Base-by-base conservation (phyloP, 768 basidiomycete species). In the Tricholoma hemisulphureum region DNA sequence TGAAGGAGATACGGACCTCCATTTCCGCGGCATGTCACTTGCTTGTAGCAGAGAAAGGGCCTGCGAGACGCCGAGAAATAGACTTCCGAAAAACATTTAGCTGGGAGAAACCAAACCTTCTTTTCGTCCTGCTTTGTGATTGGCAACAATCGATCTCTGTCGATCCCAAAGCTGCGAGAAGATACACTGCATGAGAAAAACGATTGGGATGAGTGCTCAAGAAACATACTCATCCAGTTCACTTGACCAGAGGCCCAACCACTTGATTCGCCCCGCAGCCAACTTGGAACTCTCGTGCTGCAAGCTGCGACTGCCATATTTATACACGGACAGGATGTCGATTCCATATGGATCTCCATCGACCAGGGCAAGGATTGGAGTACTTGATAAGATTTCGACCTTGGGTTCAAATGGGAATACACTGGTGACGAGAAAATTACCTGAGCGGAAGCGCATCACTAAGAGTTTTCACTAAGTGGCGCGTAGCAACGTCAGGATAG, bases 271-370 rank as follows among this genome's bases (percentile, higher is more conserved):
- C 29, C 76, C 71, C 1, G 92, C 85, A 0, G 85, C 86, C 32
- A 97, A 76, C 41, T 79, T 86, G 14, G 72, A 76, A 26, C 81
- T 82, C 69, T 98, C 92, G 67, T 91, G 90, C 41, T 77, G 78
- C 72, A 94, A 79, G 34, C 74, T 75, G 51, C 70, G 72, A 57
- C 93, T 95, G 9, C 97, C 97, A 64, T 82, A 84, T 59, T 83
- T 89, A 74, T 93, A 98, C 8, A 91, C 89, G 0, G 90, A 89
- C 11, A 95, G 81, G 60, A 99, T 98, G 60, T 96, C 93, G 41
- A 98, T 69, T 1, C 97, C 97, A 69, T 91, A 91, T 0, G 95
- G 88, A 69, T 99, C 97, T 0, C 83, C 88, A 65, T 99, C 97
- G 6, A 98, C 89, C 32, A 98, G 71, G 2, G 82, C 88, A 52